These are phyloP conservation scores for Poronia punctata DNA, from an alignment of 495 filamentous ascomycete genomes.

Conservation along the genomic window DNA sequence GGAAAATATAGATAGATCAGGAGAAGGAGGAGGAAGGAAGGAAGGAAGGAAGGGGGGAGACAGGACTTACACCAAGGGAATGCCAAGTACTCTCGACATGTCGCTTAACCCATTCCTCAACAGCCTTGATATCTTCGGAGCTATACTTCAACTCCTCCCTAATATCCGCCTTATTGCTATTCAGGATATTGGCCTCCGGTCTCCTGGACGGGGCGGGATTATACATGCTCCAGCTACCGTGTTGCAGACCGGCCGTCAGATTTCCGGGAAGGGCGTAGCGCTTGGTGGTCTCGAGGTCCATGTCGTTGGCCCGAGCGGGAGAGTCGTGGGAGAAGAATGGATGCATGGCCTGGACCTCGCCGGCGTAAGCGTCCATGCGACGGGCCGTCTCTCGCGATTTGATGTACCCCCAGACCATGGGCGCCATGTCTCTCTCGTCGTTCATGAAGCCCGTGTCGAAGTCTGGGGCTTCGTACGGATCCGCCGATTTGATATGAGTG, in stretches of 20 bases:
- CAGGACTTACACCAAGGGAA: slow-evolving; percentile 41
- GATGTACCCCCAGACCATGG: slow-evolving; percentile 82
- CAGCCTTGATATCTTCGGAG: slow-evolving; percentile 57
- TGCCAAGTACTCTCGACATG: slow-evolving; percentile 82
- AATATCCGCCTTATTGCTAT: slow-evolving; percentile 46
- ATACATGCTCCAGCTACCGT: slow-evolving; percentile 43
- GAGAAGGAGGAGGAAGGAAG: neutral
- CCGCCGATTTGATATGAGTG: slow-evolving; percentile 62
- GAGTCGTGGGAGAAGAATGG: slow-evolving; percentile 63
- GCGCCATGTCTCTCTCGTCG: slow-evolving; percentile 73
- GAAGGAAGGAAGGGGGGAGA: neutral
- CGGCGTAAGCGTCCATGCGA: slow-evolving; percentile 70
- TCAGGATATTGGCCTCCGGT: slow-evolving; percentile 39
- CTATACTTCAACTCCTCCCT: slow-evolving; percentile 60
- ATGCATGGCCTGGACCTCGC: slow-evolving; percentile 64
- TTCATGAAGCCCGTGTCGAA: slow-evolving; percentile 86
- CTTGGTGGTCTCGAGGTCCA: slow-evolving; percentile 68
- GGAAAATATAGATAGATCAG: neutral
- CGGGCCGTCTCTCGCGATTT: slow-evolving; percentile 77
- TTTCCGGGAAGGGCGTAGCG: slow-evolving; percentile 68
- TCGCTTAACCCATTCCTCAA: slow-evolving; percentile 73
- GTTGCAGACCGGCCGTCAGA: slow-evolving; percentile 60
- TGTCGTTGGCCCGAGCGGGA: slow-evolving; percentile 58
- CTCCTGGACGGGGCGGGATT: slow-evolving; percentile 36
- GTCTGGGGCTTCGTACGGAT: slow-evolving; percentile 67